Percentiles rank a stretch among this genome's conserved stretches.
Conservation (phyloP, 2,329 filamentous ascomycete species). For the Calycina marina region DNA sequence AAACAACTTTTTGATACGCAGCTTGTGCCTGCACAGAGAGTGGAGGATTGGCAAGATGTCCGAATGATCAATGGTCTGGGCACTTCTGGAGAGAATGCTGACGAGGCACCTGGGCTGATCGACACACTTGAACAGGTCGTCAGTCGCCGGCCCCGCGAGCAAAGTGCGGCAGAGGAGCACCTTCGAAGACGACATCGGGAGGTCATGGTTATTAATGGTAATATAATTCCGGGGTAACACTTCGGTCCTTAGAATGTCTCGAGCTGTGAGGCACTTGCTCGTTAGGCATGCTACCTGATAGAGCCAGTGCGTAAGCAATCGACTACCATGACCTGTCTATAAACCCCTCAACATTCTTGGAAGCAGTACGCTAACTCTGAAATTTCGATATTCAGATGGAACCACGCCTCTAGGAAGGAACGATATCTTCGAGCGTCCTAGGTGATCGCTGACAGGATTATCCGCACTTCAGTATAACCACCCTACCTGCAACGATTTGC, state of each 20-base stretch:
- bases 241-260: no score
- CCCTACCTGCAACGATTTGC: no score
- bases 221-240: no score
- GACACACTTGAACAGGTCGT: conserved; percentile 17
- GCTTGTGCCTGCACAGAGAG: conserved; percentile 12
- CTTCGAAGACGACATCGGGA: conserved; percentile 65
- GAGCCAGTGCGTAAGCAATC: no score
- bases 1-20: conserved; percentile 16
- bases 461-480: no score
- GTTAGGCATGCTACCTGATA: no score
- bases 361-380: no score
- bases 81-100: conserved; percentile 27
- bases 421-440: conserved; percentile 68
- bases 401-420: conserved; percentile 55
- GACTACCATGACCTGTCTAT: no score
- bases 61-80: conserved; percentile 35
- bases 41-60: conserved; percentile 23
- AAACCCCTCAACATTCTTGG: no score
- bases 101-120: conserved; percentile 13
- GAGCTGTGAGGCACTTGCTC: no score
- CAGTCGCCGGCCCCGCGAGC: conserved; percentile 29
- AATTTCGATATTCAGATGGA: no score
- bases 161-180: conserved; percentile 53
- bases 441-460: no score
- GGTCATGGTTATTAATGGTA: conserved; percentile 82